phyloP scores from a whole-genome alignment of 1,284 basidiomycete genomes.

The Bothia castanella region DNA sequence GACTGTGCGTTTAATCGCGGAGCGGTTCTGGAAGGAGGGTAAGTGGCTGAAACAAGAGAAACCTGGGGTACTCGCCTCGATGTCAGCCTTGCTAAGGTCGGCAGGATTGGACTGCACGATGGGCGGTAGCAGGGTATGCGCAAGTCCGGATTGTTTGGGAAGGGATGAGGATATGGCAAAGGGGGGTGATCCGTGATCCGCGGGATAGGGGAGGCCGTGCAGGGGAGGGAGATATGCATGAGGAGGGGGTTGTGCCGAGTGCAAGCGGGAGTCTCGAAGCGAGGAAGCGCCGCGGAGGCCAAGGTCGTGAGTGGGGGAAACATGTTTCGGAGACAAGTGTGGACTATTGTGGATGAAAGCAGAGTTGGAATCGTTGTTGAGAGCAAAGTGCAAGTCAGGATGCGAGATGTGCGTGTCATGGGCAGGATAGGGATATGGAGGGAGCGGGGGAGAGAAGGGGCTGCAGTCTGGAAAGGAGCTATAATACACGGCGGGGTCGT shows the following conservation, averaged over 20 bases:
- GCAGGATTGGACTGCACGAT: conserved; percentile 35
- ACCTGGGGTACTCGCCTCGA: conserved; percentile 18
- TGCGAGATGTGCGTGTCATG: conserved; percentile 31
- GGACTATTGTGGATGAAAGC: conserved; percentile 23
- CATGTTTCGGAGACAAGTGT: conserved; percentile 31
- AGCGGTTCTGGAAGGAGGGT: conserved; percentile 28
- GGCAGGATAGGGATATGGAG: conserved; percentile 24
- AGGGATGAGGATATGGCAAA: conserved; percentile 25
- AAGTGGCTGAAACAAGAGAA: conserved; percentile 5
- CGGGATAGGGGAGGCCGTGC: conserved; percentile 26
- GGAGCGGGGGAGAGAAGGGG: conserved; percentile 21
- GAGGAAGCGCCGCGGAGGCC: conserved; percentile 16
- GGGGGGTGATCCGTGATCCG: conserved; percentile 13
- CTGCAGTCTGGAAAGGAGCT: conserved; percentile 28
- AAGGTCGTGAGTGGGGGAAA: conserved; percentile 25
- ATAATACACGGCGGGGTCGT: conserved; percentile 33
- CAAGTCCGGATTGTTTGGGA: conserved; percentile 20
- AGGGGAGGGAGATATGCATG: conserved; percentile 24
- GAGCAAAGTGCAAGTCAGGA: conserved; percentile 27
- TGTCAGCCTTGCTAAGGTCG: conserved; percentile 23
- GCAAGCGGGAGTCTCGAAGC: conserved; percentile 29
- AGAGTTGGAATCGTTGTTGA: conserved; percentile 21
- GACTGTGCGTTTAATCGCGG: conserved; percentile 25
- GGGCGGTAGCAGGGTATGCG: conserved; percentile 33
- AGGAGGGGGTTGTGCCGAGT: conserved; percentile 24